Evolutionary conservation across 495 filamentous ascomycete species (phyloP), one percentile per base, ranked within the genome.

Genomic region (Podospora didyma): DNA sequence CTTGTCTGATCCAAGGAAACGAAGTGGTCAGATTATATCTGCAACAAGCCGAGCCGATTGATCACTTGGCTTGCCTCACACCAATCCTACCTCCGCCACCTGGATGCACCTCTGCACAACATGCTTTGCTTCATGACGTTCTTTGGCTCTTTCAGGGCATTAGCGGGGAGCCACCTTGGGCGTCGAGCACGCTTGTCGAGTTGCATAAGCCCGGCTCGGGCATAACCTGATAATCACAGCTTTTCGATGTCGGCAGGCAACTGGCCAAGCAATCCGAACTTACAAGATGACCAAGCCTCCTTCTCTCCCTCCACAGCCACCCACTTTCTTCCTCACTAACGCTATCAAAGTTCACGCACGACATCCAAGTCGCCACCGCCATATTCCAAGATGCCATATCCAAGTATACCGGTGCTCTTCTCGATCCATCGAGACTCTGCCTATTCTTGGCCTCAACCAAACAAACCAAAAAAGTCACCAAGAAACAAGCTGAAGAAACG

Each of bases 401-500:
- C 39, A 10, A 42, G 9, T 9, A 3, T 31, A 31, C 26, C n/a
- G 39, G 17, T 21, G 11, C 47, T 49, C 46, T 56, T 56, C n/a
- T 50, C 20, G 7, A n/a, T 14, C 19, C 34, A 47, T 20, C 46
- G 46, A 21, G 46, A 41, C 7, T 16, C 46, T 14, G 5, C 39
- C 14, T 4, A 7, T 42, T 4, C 12, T 42, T 5, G 39, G 21
- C 41, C 12, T 17, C 24, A 19, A 16, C 14, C 26, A 31, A 31
- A 31, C 9, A 37, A n/a, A 6, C 11, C 39, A 34, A 20, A 20
- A 21, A 46, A 22, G 44, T 21, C 39, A 24, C 54, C 21, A n/a
- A 55, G 58, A 24, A 60, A 56, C 24, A 61, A 54, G 24, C 54
- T 61, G 21, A 53, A 34, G 10, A 61, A 59, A 56, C 51, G 35